These are phyloP conservation scores for Pelargonium nanum DNA, from an alignment of 345 rosid genomes.

Conservation along the genomic window DNA sequence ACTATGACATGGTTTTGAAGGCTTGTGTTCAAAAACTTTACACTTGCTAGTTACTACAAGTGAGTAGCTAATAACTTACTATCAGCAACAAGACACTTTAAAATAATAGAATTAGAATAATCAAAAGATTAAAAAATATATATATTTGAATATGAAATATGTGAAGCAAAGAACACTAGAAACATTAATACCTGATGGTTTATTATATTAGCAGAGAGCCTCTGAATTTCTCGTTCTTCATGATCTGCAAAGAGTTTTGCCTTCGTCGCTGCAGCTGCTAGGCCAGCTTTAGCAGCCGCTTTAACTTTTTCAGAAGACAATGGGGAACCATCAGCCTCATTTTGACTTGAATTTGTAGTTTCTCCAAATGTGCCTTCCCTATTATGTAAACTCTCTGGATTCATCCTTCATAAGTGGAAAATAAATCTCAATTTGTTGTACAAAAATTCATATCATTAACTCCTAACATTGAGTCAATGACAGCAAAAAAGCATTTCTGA, in stretches of 20 bases:
- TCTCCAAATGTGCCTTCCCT: constrained; percentile 42
- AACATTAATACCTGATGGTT: constrained; percentile 65
- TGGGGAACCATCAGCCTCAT: constrained; percentile 36
- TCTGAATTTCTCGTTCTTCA: constrained; percentile 97
- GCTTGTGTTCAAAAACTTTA: too few relatives aligned
- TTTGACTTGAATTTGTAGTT: constrained; percentile 21
- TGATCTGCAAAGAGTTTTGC: constrained; percentile 97
- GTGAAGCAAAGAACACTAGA: not conserved
- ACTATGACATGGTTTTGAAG: too few relatives aligned
- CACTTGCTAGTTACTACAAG: too few relatives aligned
- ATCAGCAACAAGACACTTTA: too few relatives aligned
- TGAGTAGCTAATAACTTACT: too few relatives aligned
- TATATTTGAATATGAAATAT: not conserved
- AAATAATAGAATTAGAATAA: too few relatives aligned
- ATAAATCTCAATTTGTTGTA: not conserved
- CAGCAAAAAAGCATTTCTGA: not conserved
- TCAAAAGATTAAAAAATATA: too few relatives aligned
- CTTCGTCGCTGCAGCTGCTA: constrained; percentile 92
- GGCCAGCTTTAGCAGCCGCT: constrained; percentile 77
- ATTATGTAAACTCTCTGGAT: constrained; percentile 35
- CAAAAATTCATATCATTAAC: constrained; percentile 1
- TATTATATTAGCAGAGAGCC: constrained; percentile 86
- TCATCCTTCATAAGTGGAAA: constrained; percentile 37
- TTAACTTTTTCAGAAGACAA: constrained; percentile 58
- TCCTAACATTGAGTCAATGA: not conserved